Conservation (phyloP, 495 filamentous ascomycete species). For the Saxispiralis lemnorum region DNA sequence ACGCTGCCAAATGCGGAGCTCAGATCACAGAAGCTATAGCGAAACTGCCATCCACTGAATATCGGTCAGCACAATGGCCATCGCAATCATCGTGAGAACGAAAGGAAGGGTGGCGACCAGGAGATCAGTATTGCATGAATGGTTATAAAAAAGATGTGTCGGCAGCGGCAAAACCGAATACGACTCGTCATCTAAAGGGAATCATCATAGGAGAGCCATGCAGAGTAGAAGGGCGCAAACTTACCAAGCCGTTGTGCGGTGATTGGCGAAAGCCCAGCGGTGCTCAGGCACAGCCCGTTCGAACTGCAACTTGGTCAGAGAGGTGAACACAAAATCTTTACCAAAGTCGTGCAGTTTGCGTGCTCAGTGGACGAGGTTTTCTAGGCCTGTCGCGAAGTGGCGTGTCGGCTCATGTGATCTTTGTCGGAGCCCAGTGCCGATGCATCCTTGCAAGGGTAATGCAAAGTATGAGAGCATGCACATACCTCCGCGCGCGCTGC, state of each 20-base stretch:
- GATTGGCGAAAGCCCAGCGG: no score
- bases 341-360: neutral
- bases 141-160: conserved; percentile 52
- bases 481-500: no score
- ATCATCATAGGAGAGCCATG: conserved; percentile 34
- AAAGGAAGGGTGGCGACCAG: neutral
- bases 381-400: conserved; percentile 98
- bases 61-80: neutral
- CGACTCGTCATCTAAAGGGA: conserved; percentile 67
- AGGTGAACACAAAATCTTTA: no score
- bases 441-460: conserved; percentile 47
- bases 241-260: neutral
- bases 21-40: no score
- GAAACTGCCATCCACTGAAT: neutral
- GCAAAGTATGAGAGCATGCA: neutral
- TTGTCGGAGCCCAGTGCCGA: conserved; percentile 97
- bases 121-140: conserved; percentile 62
- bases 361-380: conserved; percentile 99
- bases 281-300: no score
- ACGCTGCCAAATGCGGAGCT: no score
- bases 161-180: conserved; percentile 63
- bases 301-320: no score
- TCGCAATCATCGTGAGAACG: neutral
- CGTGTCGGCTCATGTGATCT: conserved; percentile 61
- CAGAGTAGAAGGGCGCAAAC: conserved; percentile 1